These are phyloP conservation scores for Austropuccinia psidii DNA, from an alignment of 1,284 basidiomycete species.

Conservation along the genomic window DNA sequence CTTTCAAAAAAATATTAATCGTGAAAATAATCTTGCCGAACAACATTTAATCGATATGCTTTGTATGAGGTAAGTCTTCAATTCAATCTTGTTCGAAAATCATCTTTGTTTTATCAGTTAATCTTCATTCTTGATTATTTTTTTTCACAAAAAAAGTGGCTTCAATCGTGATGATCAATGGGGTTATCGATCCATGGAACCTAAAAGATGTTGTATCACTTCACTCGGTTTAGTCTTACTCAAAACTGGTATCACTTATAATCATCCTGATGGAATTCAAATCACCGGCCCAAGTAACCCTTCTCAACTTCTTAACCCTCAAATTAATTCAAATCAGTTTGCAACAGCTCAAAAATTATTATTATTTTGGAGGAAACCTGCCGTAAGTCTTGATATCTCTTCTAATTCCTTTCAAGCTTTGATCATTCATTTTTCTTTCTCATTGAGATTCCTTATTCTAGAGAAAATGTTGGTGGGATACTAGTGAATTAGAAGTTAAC, in stretches of 20 bases:
- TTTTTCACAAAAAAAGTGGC: conserved; percentile 56
- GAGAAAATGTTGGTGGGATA: conserved; percentile 99
- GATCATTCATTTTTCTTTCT: background rate
- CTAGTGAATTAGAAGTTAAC: conserved; percentile 76
- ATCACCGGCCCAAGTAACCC: conserved; percentile 46
- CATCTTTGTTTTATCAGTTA: background rate
- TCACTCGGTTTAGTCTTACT: conserved; percentile 94
- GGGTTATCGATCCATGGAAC: conserved; percentile 94
- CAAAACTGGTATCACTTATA: conserved; percentile 89
- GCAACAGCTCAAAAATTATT: conserved; percentile 93
- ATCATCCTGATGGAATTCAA: conserved; percentile 45
- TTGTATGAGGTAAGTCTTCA: conserved; percentile 76
- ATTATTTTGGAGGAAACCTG: conserved; percentile 97
- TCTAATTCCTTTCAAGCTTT: background rate
- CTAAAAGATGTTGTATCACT: conserved; percentile 90
- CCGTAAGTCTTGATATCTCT: conserved; percentile 56
- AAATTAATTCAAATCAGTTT: conserved; percentile 86
- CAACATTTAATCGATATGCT: conserved; percentile 99
- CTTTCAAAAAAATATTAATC: conserved; percentile 94
- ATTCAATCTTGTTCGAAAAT: background rate
- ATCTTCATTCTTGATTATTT: background rate
- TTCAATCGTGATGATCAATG: conserved; percentile 93
- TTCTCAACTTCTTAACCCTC: conserved; percentile 51
- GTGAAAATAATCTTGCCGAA: conserved; percentile 97
- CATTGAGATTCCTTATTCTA: conserved; percentile 44